Conservation (phyloP, 192 early-diverging fungal species). For the Coemansia sp. region DNA sequence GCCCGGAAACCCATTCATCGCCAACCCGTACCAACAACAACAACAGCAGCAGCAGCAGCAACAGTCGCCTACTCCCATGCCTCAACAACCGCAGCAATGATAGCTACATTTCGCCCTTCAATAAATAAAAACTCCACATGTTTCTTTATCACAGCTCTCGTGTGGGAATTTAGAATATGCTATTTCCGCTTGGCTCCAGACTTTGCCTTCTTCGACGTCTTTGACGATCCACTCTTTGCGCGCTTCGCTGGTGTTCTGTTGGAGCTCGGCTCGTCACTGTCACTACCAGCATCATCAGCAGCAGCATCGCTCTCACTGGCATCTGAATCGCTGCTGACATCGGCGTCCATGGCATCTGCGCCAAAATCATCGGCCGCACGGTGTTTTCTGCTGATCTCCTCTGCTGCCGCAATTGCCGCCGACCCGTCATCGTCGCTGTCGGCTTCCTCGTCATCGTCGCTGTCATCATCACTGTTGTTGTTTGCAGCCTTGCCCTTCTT, state of each 20-base stretch:
- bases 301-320: slow-evolving; percentile 2
- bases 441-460: background rate
- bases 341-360: slow-evolving; percentile 16
- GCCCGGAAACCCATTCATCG: background rate
- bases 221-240: slow-evolving; percentile 11
- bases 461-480: background rate
- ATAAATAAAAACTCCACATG: too few relatives aligned
- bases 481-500: slow-evolving; percentile 23
- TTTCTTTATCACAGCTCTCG: background rate
- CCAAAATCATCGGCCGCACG: slow-evolving; percentile 40
- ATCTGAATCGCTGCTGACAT: slow-evolving; percentile 7
- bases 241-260: slow-evolving; percentile 12
- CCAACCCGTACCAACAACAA: background rate
- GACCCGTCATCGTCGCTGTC: slow-evolving; percentile 28
- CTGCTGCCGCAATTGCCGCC: slow-evolving; percentile 37
- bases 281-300: slow-evolving; percentile 16
- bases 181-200: slow-evolving; percentile 23
- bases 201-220: background rate
- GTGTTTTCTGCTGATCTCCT: slow-evolving; percentile 46
- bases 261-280: slow-evolving; percentile 18
- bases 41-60: slow-evolving; percentile 3
- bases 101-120: too few relatives aligned
- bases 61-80: background rate
- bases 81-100: background rate
- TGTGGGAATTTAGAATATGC: background rate